Evolutionary conservation across 1,284 basidiomycete genomes (phyloP).

Genomic region (Somion occarium): DNA sequence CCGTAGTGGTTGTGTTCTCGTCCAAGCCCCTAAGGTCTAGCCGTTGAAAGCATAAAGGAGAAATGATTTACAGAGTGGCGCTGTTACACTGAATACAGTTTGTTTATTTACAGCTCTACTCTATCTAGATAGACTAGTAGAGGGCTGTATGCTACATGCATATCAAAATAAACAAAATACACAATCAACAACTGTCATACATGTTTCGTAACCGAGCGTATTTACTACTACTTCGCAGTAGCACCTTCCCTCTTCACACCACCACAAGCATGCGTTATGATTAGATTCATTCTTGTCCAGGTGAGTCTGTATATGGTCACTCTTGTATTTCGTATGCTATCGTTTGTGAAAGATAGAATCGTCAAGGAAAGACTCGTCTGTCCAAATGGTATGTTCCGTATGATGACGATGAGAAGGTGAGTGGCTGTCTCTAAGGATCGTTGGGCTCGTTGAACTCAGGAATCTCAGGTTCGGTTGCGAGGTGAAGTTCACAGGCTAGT

Average conservation of each 20-base stretch:
- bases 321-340: constrained; percentile 1
- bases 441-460: neutral
- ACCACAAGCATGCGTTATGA: constrained; percentile 54
- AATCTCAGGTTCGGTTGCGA: constrained; percentile 73
- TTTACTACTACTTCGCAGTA: too few relatives aligned
- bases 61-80: too few relatives aligned
- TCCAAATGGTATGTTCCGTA: constrained; percentile 98
- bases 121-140: too few relatives aligned
- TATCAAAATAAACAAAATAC: too few relatives aligned
- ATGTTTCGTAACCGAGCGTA: too few relatives aligned
- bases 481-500: constrained; percentile 96
- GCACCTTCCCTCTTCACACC: too few relatives aligned
- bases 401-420: constrained; percentile 92
- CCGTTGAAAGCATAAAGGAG: too few relatives aligned
- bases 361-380: constrained; percentile 95
- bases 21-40: too few relatives aligned
- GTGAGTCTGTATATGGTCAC: constrained; percentile 32
- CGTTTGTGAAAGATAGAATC: constrained; percentile 55
- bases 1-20: neutral
- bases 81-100: too few relatives aligned
- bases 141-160: too few relatives aligned
- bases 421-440: constrained; percentile 13
- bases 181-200: too few relatives aligned
- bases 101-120: too few relatives aligned
- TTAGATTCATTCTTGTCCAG: constrained; percentile 92